Evolutionary conservation across 2,329 filamentous ascomycete species (phyloP).

Genomic region (Fusarium duplospermum): DNA sequence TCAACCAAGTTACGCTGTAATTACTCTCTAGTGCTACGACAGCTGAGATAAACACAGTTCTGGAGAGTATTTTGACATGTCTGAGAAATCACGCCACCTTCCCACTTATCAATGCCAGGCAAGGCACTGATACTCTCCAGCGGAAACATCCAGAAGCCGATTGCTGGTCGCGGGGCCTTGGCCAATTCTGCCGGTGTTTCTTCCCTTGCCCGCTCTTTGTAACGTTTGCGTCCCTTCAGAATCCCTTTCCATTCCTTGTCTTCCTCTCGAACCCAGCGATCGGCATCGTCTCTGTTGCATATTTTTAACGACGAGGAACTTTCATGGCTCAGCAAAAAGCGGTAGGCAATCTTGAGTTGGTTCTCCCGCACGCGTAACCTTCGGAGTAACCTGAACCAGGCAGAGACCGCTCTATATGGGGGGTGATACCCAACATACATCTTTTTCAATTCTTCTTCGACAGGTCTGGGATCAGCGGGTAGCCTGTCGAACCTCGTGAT

Average conservation of each 20-base stretch:
- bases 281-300: neutral
- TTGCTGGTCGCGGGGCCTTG: neutral
- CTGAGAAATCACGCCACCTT: neutral
- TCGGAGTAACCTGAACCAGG: neutral
- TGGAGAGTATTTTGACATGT: neutral
- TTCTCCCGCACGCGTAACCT: neutral
- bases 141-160: neutral
- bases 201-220: neutral
- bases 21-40: neutral
- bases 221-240: neutral
- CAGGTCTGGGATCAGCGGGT: neutral
- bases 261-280: neutral
- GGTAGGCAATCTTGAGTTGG: neutral
- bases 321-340: neutral
- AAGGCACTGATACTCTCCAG: neutral
- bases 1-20: fast-evolving
- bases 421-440: neutral
- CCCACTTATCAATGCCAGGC: neutral
- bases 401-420: neutral
- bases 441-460: neutral
- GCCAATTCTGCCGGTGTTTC: neutral
- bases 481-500: neutral
- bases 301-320: fast-evolving
- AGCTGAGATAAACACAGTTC: neutral
- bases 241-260: neutral